Base-by-base conservation (phyloP, 2,329 filamentous ascomycete species). In the Colletotrichum sp. region DNA sequence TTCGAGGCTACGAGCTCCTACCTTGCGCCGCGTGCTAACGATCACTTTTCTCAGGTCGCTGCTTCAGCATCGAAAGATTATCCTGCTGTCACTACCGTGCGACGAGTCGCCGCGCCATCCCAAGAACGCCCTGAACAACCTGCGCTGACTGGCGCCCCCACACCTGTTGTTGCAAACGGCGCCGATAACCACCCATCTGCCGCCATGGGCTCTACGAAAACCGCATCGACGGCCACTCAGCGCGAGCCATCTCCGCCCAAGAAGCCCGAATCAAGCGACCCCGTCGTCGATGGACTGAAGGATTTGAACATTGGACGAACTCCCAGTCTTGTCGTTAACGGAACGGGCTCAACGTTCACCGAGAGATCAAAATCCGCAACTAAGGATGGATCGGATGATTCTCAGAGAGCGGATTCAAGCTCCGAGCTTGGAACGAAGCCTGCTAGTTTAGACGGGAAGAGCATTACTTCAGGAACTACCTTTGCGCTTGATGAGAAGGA, bases 401-500 rank as follows among this genome's bases (percentile, higher is more conserved):
- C 90, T 16, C 90, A 89, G 78, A 88, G 88, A 81, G 89, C 90
- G 57, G 92, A 93, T 81, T 93, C 92, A 4, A 90, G 86, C 79
- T 93, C 92, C 5, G 92, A 93, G 72, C 85, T 93, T 32, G 92
- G 89, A 52, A 96, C 93, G 4, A 98, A 98, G 85, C 95, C 95
- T 68, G 94, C 95, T 44, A 98, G 96, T 82, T 89, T 98, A 55
- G 96, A 98, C 83, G 96, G 95, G 65, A 98, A 98, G 87, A 98
- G 96, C 83, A 95, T 98, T 80, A 95, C 95, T 6, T 99, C 96
- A 30, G 95, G 95, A 18, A 98, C 95, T 6, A 98, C 96, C 0
- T 98, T 98, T 85, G 96, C 95, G n/a, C 88, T 98, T 82, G 96
- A 99, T 81, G 96, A 99, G 85, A 98, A 98, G 84, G 96, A 98